Evolutionary conservation across 495 filamentous ascomycete genomes (phyloP).

Genomic region (Chlorociboria aeruginascens): DNA sequence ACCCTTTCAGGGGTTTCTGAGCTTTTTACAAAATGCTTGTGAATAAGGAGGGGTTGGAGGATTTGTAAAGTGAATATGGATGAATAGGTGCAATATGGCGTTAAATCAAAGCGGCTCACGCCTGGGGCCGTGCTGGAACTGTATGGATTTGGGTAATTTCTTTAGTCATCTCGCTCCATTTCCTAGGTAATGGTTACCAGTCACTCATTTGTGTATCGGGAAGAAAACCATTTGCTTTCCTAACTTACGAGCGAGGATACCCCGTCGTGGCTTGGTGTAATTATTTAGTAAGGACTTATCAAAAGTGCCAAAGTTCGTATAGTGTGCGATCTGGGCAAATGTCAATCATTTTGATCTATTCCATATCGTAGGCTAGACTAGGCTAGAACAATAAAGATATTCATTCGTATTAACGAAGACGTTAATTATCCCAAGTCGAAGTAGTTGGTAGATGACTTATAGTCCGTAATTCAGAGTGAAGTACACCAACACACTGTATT

Average conservation of each 20-base stretch:
- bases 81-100: background rate
- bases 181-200: background rate
- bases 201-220: background rate
- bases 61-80: background rate
- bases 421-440: no score
- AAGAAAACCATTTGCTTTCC: background rate
- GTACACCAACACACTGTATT: no score
- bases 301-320: background rate
- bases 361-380: no score
- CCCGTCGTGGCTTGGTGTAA: slow-evolving; percentile 6
- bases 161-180: background rate
- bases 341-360: no score
- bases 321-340: no score
- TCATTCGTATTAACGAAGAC: no score
- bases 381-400: no score
- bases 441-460: no score
- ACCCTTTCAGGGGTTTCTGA: slow-evolving; percentile 33
- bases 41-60: background rate
- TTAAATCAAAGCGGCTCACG: slow-evolving; percentile 14
- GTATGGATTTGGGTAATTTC: background rate
- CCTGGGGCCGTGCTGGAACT: background rate
- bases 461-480: no score
- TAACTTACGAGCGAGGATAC: background rate
- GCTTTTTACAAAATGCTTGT: background rate
- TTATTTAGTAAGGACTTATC: background rate